Base-by-base conservation (phyloP, 2,329 filamentous ascomycete species). In the Periconia digitata region DNA sequence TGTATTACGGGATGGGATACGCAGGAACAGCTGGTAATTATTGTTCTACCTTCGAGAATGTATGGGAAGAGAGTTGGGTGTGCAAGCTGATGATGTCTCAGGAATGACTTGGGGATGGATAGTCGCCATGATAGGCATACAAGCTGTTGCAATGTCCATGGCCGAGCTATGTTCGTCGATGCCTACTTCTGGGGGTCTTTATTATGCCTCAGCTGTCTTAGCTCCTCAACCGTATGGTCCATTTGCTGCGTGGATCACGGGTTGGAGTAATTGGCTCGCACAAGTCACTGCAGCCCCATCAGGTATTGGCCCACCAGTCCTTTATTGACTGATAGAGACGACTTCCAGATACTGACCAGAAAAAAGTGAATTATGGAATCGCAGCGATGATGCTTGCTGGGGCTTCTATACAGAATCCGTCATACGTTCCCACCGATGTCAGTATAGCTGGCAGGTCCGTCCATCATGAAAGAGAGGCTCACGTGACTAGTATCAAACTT, bases 21-120 rank as follows among this genome's bases (percentile, higher is more conserved):
- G 72, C 71, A 6, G 72, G 73, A 1, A 74, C 71, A 0, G 71
- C 72, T 22, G 72, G 72, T 59, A 61, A 18, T 34, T 13, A 24
- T 8, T 23, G n/a, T 24, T 24, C 40, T 44, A 23, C 34, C 8
- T 44, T 23, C 10, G 27, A 15, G 27, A 32, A 27, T 27, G 29
- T 20, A 18, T 24, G 3, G 27, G 44, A 35, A 36, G 15, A n/a
- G 20, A 18, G 16, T 23, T 1, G 5, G 29, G 23, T 27, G 46
- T 6, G 8, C 23, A 7, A 8, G 8, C 18, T 32, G 24, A 20
- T 27, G 32, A 58, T 46, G 32, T 35, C 23, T 36, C 76, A 49
- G 84, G 84, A 20, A 87, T 89, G 84, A 85, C 84, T 2, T 90
- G 86, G 86, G 87, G 86, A 5, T 90, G 87, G 86, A 71, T 89